Evolutionary conservation across 2,329 filamentous ascomycete species (phyloP), one percentile per base, ranked within the genome.

Genomic region (Ascochyta koolunga): DNA sequence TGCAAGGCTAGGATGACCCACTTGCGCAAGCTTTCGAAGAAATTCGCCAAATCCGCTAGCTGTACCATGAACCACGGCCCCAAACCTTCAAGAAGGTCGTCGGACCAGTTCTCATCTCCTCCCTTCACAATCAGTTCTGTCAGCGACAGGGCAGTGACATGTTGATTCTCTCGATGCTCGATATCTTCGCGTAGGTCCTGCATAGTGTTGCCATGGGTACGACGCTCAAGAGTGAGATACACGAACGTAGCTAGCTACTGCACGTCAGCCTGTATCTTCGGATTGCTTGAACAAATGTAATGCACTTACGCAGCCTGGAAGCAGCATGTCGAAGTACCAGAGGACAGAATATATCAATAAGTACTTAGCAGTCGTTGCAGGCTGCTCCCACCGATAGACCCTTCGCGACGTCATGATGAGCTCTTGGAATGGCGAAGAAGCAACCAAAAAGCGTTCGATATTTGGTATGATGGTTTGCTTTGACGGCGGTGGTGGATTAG

Each of bases 351-450:
- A 72, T 3, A 70, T 62, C 7, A 56, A 2, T 2, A 70, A 47
- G 31, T 71, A 76, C 49, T 67, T 70, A 1, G 47, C 41, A 1
- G 74, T 77, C 19, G 69, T 62, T 2, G 49, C 11, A 2, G 60
- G 69, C 11, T 68, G 41, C 25, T 77, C 71, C 75, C 74, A 77
- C 2, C 67, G 66, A 45, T 77, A 78, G 1, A 77, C 60, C 16
- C 65, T 61, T 8, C 74, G 61, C 1, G 69, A 60, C 1, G 69
- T 70, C 62, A 73, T 74, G 45, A 74, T 54, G 15, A 72, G 56
- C 22, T 68, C 65, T 42, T 77, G 74, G 7, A 76, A 53, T 0
- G 73, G 72, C 5, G 72, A 68, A 5, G 73, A 74, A 2, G 75
- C 68, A 22, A 76, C 65, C 7, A 76, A 62, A 1, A 77, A 47